Percentiles rank a stretch among this genome's conserved stretches.
Conservation (phyloP, 2,329 filamentous ascomycete species). For the Sclerotinia sclerotiorum region DNA sequence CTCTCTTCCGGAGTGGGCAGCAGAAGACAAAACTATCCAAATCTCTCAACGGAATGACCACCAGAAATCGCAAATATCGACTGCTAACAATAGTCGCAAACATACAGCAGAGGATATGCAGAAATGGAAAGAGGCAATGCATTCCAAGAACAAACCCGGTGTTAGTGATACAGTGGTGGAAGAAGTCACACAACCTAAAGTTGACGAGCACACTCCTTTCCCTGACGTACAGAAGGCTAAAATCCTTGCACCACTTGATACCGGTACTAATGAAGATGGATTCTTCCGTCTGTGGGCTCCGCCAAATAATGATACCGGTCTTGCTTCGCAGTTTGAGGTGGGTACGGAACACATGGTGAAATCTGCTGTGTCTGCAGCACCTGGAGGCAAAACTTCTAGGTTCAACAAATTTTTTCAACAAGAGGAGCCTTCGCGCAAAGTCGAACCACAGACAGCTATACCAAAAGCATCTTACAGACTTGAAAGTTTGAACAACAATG, state of each 20-base stretch:
- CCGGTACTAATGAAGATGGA: slow-evolving; percentile 63
- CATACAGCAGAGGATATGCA: slow-evolving; percentile 91
- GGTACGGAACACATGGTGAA: slow-evolving; percentile 51
- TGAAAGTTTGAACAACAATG: slow-evolving; percentile 27
- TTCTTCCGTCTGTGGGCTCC: slow-evolving; percentile 64
- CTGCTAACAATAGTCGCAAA: slow-evolving; percentile 8
- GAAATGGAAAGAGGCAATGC: slow-evolving; percentile 88
- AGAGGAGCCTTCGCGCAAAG: slow-evolving; percentile 50
- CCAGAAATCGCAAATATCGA: slow-evolving; percentile 88
- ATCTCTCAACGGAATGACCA: slow-evolving; percentile 86
- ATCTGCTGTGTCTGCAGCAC: slow-evolving; percentile 49
- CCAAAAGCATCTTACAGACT: slow-evolving; percentile 37
- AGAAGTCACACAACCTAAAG: slow-evolving; percentile 42
- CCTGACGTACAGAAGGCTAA: slow-evolving; percentile 50
- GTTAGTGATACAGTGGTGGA: slow-evolving; percentile 38
- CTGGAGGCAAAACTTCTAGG: slow-evolving; percentile 66
- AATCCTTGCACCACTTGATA: slow-evolving; percentile 57
- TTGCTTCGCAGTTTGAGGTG: slow-evolving; percentile 42
- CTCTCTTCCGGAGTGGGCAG: slow-evolving; percentile 76
- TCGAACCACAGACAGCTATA: slow-evolving; percentile 50
- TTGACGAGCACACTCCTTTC: slow-evolving; percentile 42
- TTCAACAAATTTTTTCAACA: slow-evolving; percentile 80
- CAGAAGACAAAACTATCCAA: slow-evolving; percentile 69
- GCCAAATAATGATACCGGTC: slow-evolving; percentile 49
- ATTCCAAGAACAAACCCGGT: slow-evolving; percentile 36